Percentiles rank a stretch among this genome's conserved stretches.
phyloP scores from a whole-genome alignment of 805 yeast species.

The Debaryomyces maramus region DNA sequence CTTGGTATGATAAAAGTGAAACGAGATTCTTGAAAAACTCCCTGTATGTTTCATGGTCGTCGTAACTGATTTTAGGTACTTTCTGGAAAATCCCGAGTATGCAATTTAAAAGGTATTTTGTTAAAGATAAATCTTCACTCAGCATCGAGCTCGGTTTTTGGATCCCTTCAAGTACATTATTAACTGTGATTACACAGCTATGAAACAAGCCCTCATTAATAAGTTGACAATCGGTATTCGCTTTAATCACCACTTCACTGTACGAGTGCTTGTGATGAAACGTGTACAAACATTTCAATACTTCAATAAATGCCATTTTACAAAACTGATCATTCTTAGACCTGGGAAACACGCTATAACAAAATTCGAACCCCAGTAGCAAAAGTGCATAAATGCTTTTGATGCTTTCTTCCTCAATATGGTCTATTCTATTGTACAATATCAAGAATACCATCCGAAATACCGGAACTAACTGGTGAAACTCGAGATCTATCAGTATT shows the following conservation, averaged over 20 bases:
- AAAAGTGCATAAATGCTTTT: conserved; percentile 13
- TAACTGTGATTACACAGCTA: not conserved
- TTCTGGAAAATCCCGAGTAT: conserved; percentile 4
- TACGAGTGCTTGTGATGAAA: conserved; percentile 18
- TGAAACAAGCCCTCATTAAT: conserved; percentile 3
- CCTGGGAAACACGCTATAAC: conserved; percentile 4
- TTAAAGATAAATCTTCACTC: not conserved
- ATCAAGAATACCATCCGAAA: conserved; percentile 26
- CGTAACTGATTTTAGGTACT: not conserved
- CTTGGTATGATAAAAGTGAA: conserved; percentile 6
- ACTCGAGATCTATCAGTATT: conserved; percentile 8
- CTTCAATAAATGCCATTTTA: conserved; percentile 16
- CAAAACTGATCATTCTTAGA: conserved; percentile 1
- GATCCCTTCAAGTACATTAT: not conserved
- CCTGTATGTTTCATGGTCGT: not conserved
- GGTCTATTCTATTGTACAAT: conserved; percentile 21
- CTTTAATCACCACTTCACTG: conserved; percentile 7
- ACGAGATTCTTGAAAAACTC: conserved; percentile 7
- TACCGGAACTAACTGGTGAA: conserved; percentile 18
- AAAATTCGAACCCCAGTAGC: conserved; percentile 15
- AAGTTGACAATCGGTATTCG: not conserved
- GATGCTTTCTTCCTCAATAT: conserved; percentile 7
- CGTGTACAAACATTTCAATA: conserved; percentile 26
- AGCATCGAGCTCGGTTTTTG: not conserved
- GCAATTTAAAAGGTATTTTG: conserved; percentile 2